Conservation (phyloP, 1,284 basidiomycete genomes). For the Amylostereum chailletii region DNA sequence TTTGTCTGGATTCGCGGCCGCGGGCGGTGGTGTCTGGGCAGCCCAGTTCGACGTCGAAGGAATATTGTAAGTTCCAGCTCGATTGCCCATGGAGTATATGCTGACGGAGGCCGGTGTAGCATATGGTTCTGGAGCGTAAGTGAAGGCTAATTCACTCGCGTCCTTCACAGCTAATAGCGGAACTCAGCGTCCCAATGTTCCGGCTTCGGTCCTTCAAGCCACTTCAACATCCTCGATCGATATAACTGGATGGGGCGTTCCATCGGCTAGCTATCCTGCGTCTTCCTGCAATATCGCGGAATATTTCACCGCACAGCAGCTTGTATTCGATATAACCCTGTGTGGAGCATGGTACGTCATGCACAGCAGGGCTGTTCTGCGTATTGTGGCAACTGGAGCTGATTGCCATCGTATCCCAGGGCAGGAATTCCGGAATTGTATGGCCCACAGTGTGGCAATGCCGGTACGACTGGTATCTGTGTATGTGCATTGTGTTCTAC, state of each 20-base stretch:
- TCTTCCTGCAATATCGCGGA: constrained; percentile 34
- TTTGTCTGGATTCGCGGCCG: constrained; percentile 45
- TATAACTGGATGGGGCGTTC: constrained; percentile 41
- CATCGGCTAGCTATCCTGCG: constrained; percentile 41
- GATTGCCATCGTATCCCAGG: constrained; percentile 22
- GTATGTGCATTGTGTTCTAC: constrained; percentile 18
- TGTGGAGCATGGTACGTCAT: constrained; percentile 42
- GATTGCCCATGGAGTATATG: not conserved
- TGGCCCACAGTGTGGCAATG: constrained; percentile 26
- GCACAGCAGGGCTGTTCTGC: not conserved
- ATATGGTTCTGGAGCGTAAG: constrained; percentile 76
- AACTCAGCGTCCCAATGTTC: constrained; percentile 30
- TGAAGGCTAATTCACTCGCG: constrained; percentile 5
- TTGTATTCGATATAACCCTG: constrained; percentile 50
- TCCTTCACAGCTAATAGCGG: too few species aligned
- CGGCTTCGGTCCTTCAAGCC: constrained; percentile 29
- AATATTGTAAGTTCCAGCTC: constrained; percentile 40
- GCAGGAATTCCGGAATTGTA: constrained; percentile 39
- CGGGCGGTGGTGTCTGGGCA: constrained; percentile 70
- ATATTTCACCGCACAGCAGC: constrained; percentile 42
- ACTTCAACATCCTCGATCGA: constrained; percentile 38
- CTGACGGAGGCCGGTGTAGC: constrained; percentile 18
- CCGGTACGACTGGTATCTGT: constrained; percentile 31
- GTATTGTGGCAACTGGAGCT: too few species aligned
- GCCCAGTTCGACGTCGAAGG: constrained; percentile 56